These are phyloP conservation scores for Stellera chamaejasme DNA, from an alignment of 345 rosid species.

Conservation along the genomic window DNA sequence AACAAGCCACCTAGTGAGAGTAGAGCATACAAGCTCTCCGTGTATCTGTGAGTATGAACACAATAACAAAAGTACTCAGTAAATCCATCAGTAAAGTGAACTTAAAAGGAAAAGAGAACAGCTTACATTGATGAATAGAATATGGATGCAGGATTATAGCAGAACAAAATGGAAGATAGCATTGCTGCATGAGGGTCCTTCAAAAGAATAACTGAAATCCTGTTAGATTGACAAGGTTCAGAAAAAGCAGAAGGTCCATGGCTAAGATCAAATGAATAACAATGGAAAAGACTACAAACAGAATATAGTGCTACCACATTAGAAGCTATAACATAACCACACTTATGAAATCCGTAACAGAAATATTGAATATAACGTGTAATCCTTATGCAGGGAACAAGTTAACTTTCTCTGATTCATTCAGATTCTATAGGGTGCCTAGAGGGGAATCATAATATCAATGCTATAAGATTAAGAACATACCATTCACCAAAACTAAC, in stretches of 20 bases:
- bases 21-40: conserved; percentile 76
- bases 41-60: conserved; percentile 45
- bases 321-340: too few species aligned
- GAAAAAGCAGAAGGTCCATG: not conserved
- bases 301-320: too few species aligned
- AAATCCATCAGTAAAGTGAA: not conserved
- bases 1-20: conserved; percentile 78
- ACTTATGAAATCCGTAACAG: too few species aligned
- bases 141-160: conserved; percentile 89
- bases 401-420: too few species aligned
- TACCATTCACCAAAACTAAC: too few species aligned
- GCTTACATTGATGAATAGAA: conserved; percentile 77
- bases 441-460: conserved; percentile 11
- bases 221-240: conserved; percentile 23
- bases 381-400: too few species aligned
- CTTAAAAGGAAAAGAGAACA: conserved; percentile 12
- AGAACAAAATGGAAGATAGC: conserved; percentile 63
- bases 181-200: conserved; percentile 61
- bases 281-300: too few species aligned
- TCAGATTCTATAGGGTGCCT: too few species aligned
- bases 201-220: conserved; percentile 68
- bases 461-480: too few species aligned
- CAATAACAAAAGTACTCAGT: conserved; percentile 4
- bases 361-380: too few species aligned
- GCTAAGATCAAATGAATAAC: too few species aligned